Conservation (phyloP, 768 basidiomycete genomes). For the Gloeophyllum trabeum region DNA sequence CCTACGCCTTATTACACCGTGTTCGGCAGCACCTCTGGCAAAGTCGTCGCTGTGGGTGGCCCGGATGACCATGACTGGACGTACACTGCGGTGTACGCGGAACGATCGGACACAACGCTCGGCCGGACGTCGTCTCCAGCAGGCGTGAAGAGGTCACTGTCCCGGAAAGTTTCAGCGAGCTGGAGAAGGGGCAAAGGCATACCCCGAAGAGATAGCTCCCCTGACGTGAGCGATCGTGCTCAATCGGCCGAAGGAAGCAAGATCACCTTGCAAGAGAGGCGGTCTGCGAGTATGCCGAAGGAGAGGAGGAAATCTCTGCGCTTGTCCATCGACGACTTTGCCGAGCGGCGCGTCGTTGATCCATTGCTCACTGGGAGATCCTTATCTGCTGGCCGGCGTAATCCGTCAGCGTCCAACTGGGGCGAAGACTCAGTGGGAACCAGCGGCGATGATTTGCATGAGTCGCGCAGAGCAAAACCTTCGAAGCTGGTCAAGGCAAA, state of each 20-base stretch:
- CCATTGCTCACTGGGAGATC: slow-evolving; percentile 7
- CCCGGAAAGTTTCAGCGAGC: slow-evolving; percentile 24
- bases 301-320: neutral
- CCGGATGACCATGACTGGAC: slow-evolving; percentile 25
- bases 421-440: neutral
- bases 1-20: slow-evolving; percentile 45
- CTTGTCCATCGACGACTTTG: slow-evolving; percentile 8
- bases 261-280: slow-evolving; percentile 1
- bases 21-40: slow-evolving; percentile 34
- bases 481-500: neutral
- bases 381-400: neutral
- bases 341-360: slow-evolving; percentile 1
- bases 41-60: slow-evolving; percentile 31
- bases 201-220: slow-evolving; percentile 1
- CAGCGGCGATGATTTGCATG: neutral
- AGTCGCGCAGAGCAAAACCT: neutral
- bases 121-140: neutral
- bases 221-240: slow-evolving; percentile 3
- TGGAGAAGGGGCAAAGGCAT: slow-evolving; percentile 17
- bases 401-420: neutral
- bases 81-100: slow-evolving; percentile 3
- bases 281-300: slow-evolving; percentile 1
- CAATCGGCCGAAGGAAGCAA: slow-evolving; percentile 6
- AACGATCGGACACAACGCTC: neutral
- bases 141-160: slow-evolving; percentile 14